Evolutionary conservation across 495 filamentous ascomycete genomes (phyloP).

Genomic region (Bacidia gigantensis): DNA sequence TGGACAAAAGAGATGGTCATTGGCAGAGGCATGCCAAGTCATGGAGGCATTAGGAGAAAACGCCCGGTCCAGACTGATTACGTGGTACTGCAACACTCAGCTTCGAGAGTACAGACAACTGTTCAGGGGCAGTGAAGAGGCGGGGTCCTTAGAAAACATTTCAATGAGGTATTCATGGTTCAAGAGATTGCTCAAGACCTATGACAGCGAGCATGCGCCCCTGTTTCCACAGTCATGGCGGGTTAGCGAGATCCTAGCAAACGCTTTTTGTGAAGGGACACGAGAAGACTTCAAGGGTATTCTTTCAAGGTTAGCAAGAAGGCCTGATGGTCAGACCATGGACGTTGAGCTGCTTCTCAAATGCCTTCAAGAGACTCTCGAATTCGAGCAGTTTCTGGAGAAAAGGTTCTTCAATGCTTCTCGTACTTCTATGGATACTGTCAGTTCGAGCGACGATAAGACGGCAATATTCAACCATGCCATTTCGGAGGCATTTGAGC

Average conservation of each 20-base stretch:
- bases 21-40: constrained; percentile 79
- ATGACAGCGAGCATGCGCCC: constrained; percentile 80
- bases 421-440: constrained; percentile 81
- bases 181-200: constrained; percentile 85
- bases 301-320: constrained; percentile 69
- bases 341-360: constrained; percentile 87
- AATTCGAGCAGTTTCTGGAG: constrained; percentile 91
- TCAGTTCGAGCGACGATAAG: constrained; percentile 67
- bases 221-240: constrained; percentile 86
- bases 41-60: constrained; percentile 92
- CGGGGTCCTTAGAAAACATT: constrained; percentile 94
- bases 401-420: constrained; percentile 64
- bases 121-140: constrained; percentile 92
- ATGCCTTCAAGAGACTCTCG: constrained; percentile 89
- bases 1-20: constrained; percentile 47
- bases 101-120: constrained; percentile 90
- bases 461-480: constrained; percentile 72
- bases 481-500: constrained; percentile 95
- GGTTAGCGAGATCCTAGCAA: constrained; percentile 81
- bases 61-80: constrained; percentile 68
- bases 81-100: constrained; percentile 97
- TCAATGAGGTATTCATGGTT: constrained; percentile 93
- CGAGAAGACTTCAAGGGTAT: constrained; percentile 92
- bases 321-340: constrained; percentile 61
- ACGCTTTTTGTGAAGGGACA: constrained; percentile 87